Conservation (phyloP, 2,329 filamentous ascomycete species). For the Clarireedia monteithiana region DNA sequence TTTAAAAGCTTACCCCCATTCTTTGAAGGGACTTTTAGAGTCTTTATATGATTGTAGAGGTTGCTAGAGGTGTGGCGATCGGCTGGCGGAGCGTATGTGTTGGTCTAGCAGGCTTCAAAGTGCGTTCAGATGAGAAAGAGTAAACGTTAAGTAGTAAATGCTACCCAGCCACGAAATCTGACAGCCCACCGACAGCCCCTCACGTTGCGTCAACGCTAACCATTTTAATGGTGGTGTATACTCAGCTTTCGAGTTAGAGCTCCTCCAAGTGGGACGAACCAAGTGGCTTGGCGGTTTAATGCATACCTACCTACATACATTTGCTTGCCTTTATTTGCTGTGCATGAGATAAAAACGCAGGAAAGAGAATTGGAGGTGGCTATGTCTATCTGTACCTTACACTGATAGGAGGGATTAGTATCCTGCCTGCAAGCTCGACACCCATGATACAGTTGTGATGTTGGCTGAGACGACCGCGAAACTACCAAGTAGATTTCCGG, state of each 20-base stretch:
- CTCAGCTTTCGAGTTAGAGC: not conserved
- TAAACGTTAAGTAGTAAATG: not conserved
- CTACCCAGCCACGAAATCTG: not conserved
- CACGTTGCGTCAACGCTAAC: not conserved
- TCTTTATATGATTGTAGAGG: not conserved
- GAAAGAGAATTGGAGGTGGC: not conserved
- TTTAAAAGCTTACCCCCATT: slow-evolving; percentile 11
- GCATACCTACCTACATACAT: not conserved
- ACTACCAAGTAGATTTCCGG: too few species aligned
- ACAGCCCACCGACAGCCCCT: not conserved
- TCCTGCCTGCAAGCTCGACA: too few species aligned
- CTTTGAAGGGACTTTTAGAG: slow-evolving; percentile 6
- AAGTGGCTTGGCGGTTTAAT: not conserved
- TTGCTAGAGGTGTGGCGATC: not conserved
- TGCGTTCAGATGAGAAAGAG: not conserved
- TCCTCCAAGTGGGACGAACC: not conserved
- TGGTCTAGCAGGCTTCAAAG: not conserved
- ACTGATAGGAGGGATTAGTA: too few species aligned
- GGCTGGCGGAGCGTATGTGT: too few species aligned
- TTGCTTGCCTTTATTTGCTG: not conserved
- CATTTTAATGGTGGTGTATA: not conserved
- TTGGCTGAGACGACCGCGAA: too few species aligned
- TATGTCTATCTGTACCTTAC: too few species aligned
- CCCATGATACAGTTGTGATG: too few species aligned
- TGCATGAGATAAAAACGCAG: not conserved